A percentile compares a stretch with the other conserved stretches of the same genome.
Evolutionary conservation across 768 basidiomycete genomes (phyloP).

Genomic region (Termitomyces sp.): DNA sequence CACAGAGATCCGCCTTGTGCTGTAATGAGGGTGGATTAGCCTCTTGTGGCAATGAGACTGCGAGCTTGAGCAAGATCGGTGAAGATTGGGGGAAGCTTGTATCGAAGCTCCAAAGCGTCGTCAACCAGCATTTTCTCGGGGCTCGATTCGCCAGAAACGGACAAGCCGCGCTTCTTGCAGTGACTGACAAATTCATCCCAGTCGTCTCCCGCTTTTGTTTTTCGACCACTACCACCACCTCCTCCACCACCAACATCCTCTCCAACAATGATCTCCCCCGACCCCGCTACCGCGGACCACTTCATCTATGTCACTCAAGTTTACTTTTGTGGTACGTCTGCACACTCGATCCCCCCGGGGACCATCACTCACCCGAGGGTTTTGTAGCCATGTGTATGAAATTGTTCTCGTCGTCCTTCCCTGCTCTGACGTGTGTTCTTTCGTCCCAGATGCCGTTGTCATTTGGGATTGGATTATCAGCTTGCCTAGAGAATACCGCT

Average conservation of each 20-base stretch:
- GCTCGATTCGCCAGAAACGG: slow-evolving; percentile 22
- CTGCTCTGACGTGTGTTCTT: slow-evolving; percentile 21
- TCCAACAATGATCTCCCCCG: slow-evolving; percentile 9
- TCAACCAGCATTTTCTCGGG: slow-evolving; percentile 14
- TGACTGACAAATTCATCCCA: slow-evolving; percentile 40
- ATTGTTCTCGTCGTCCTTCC: slow-evolving; percentile 18
- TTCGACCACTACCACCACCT: slow-evolving; percentile 27
- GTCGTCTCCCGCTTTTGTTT: slow-evolving; percentile 30
- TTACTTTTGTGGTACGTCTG: slow-evolving; percentile 77
- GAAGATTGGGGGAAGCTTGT: slow-evolving; percentile 12
- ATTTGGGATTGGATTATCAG: slow-evolving; percentile 85
- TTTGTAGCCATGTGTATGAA: slow-evolving; percentile 65
- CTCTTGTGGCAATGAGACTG: slow-evolving; percentile 6
- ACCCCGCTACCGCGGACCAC: slow-evolving; percentile 53
- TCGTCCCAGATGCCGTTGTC: slow-evolving; percentile 62
- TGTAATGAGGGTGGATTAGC: slow-evolving; percentile 8
- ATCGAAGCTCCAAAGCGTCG: slow-evolving; percentile 10
- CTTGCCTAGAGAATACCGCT: slow-evolving; percentile 70
- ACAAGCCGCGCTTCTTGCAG: slow-evolving; percentile 37
- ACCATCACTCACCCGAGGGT: slow-evolving; percentile 23
- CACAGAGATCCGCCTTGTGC: slow-evolving; percentile 1
- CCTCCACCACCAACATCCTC: slow-evolving; percentile 22
- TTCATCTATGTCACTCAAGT: slow-evolving; percentile 80
- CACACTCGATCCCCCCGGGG: slow-evolving; percentile 14
- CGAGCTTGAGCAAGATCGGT: slow-evolving; percentile 9